Base-by-base conservation (phyloP, 73 alveolate species). In the Paramecium primaurelia region DNA sequence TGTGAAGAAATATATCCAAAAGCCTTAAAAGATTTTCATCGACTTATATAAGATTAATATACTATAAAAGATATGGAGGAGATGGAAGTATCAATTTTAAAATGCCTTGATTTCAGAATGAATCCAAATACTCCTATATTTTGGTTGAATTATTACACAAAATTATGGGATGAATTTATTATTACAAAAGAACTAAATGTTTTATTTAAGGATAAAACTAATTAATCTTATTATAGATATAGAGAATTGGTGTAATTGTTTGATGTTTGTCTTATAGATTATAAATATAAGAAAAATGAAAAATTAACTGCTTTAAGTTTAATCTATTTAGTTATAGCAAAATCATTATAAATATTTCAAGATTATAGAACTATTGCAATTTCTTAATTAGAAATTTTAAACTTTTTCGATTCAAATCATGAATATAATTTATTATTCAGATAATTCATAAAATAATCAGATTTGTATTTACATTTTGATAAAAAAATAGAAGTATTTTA, bases 1-100 rank as follows among this genome's bases (percentile, higher is more conserved):
- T 73, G 60, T 73, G 87, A 73, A 73, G 87, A 73, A 38, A 73
- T 73, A 4, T 73, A 73, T 44, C 87, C 87, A 6, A 73, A 73
- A 37, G 37, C 60, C 1, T 18, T 73, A 9, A 37, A 14, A 22
- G 87, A 73, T 14, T 73, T 73, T 37, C 58, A 73, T 34, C 16
- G 30, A 73, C 59, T 73, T 30, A 73, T 44, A 6, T 73, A 73
- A 73, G 87, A 73, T 73, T 40, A 16, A 37, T n/a, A 73, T 38
- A 34, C 60, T n/a, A 40, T 37, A 12, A 3, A 73, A n/a, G 87
- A 73, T 2, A 37, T 73, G 3, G 87, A 73, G 26, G 59, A 37
- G 2, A 73, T 73, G 87, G 87, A 73, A 73, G 87, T 73, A 14
- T 16, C n/a, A 30, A 73, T 73, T 12, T 73, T 73, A 73, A 73